Base-by-base conservation (phyloP, 306 rosid genomes). In the barrel medic (Medicago truncatula) region DNA sequence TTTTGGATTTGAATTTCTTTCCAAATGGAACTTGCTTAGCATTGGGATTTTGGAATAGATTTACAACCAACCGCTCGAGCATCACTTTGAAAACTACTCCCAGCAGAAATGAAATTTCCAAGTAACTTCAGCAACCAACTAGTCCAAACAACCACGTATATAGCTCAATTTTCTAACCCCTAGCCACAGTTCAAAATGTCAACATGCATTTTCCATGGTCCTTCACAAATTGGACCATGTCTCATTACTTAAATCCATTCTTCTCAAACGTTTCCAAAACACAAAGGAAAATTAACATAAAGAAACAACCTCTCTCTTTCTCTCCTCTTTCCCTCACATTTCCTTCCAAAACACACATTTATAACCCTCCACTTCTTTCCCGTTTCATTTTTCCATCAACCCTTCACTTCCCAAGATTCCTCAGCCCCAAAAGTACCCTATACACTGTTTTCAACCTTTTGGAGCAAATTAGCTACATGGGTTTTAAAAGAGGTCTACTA, bases 231-330 rank as follows among this genome's bases (percentile, higher is more conserved):
- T 67, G 50, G 61, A 56, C 56, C 67, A 60, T 47, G 6, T 3
- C 59, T 59, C 16, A 4, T n/a, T 8, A 23, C 7, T 16, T 8
- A 3, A 15, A 31, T 34, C 4, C 7, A 17, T 31, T 36, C 44
- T 14, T 8, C 41, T 61, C 67, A 31, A 61, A 14, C 43, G 6
- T 64, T 56, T 54, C 49, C 41, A 47, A 21, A 3, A 13, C 8
- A 54, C 23, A 40, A 5, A n/a, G 16, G 16, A 12, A 57, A 10
- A 65, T 65, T 58, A 76, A 53, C 66, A 15, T 41, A 15, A 28
- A 68, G 61, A 65, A 73, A 12, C 62, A 69, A 47, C 74, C 43
- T n/a, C 21, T 69, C 43, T 14, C 58, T 68, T 67, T 46, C 73
- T 25, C 71, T 20, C 72, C 21, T 21, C 57, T 46, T 71, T 78